Conservation (phyloP, 805 yeast genomes). For the Ogataea glucozyma region DNA sequence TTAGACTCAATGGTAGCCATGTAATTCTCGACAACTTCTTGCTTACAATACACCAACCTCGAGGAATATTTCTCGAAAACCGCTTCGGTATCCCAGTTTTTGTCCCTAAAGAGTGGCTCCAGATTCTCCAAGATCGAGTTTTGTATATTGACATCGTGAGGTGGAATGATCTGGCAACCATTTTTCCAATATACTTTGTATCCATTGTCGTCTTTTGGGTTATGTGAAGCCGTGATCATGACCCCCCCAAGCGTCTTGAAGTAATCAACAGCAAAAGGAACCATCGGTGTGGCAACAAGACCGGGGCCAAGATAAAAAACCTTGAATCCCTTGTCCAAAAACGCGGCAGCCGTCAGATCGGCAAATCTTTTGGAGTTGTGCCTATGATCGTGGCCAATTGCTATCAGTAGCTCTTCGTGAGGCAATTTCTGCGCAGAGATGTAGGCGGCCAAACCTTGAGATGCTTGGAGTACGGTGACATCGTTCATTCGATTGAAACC, state of each 20-base stretch:
- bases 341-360: slow-evolving; percentile 72
- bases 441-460: slow-evolving; percentile 74
- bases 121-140: slow-evolving; percentile 58
- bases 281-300: slow-evolving; percentile 82
- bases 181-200: slow-evolving; percentile 91
- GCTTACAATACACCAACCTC: slow-evolving; percentile 41
- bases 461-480: slow-evolving; percentile 84
- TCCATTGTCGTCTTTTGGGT: slow-evolving; percentile 86
- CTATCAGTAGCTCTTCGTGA: slow-evolving; percentile 45
- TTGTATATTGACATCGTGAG: slow-evolving; percentile 80
- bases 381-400: slow-evolving; percentile 91
- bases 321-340: slow-evolving; percentile 63
- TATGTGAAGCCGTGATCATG: slow-evolving; percentile 91
- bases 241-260: slow-evolving; percentile 74
- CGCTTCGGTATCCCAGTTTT: slow-evolving; percentile 35
- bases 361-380: slow-evolving; percentile 81
- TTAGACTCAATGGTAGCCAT: slow-evolving; percentile 32
- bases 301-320: slow-evolving; percentile 62
- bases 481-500: slow-evolving; percentile 90
- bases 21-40: slow-evolving; percentile 46
- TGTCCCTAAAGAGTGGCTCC: slow-evolving; percentile 55
- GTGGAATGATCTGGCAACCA: slow-evolving; percentile 96
- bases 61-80: slow-evolving; percentile 23
- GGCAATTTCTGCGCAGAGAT: slow-evolving; percentile 36
- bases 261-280: slow-evolving; percentile 79